Evolutionary conservation across 495 filamentous ascomycete genomes (phyloP), one percentile per base, ranked within the genome.

Genomic region (Diplogelasinospora grovesii): DNA sequence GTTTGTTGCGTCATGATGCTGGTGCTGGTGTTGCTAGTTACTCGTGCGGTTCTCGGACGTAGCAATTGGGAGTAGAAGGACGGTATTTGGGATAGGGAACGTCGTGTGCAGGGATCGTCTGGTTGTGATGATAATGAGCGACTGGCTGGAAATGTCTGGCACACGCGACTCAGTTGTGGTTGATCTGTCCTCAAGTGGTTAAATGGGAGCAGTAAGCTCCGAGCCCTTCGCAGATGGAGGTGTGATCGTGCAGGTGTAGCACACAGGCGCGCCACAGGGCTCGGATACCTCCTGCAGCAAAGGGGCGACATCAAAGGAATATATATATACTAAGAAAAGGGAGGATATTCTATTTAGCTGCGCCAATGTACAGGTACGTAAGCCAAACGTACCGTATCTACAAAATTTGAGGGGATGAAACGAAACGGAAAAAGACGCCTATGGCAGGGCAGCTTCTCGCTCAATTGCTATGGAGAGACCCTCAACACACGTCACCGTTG

Each of bases 1-100:
- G 63, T 64, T 33, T 71, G 48, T 13, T 46, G 50, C 18, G 50
- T 45, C 47, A 62, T 56, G 52, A 54, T 64, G 30, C n/a, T 54
- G 26, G 54, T 22, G 11, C 47, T 40, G 54, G 56, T 39, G 27
- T 22, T 45, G 31, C n/a, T n/a, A n/a, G n/a, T n/a, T n/a, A n/a
- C n/a, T n/a, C n/a, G n/a, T n/a, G 23, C 10, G 32, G 26, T 37
- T 13, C 23, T 30, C 28, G 23, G 34, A 26, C 14, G 41, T 21
- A 21, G 15, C n/a, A 22, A 34, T n/a, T 24, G 43, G 40, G 8
- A 40, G 28, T 41, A 43, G 22, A 19, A 36, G 8, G 39, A 36
- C 29, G 7, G n/a, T 32, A 15, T 32, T 13, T 8, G 39, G 19
- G 23, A 24, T 35, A 38, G 46, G 19, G 40, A 48, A n/a, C 26